A percentile compares a stretch with the other conserved stretches of the same genome.
Conservation (phyloP, 495 filamentous ascomycete species). For the Xylaria scruposa region DNA sequence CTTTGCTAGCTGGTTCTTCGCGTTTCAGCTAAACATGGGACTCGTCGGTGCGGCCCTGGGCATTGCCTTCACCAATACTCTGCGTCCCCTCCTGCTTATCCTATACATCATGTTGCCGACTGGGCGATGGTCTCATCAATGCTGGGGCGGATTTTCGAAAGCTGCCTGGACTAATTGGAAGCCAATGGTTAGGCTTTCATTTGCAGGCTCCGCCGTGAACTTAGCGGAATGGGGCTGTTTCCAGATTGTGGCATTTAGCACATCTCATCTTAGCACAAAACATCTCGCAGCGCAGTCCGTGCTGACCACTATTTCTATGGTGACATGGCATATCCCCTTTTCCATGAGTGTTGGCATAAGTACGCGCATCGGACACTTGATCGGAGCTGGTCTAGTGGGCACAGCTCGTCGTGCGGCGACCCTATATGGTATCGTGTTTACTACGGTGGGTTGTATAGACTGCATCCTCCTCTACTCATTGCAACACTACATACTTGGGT, state of each 20-base stretch:
- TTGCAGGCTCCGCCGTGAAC: constrained; percentile 63
- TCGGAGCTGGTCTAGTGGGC: constrained; percentile 51
- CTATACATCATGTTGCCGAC: constrained; percentile 47
- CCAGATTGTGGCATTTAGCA: constrained; percentile 61
- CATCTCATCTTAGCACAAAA: constrained; percentile 55
- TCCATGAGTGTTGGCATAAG: constrained; percentile 68
- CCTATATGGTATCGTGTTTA: constrained; percentile 42
- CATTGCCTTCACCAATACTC: constrained; percentile 58
- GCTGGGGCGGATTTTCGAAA: constrained; percentile 62
- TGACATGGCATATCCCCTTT: constrained; percentile 73
- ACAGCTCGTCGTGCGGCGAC: constrained; percentile 41
- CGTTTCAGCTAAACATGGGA: constrained; percentile 65
- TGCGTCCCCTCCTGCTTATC: constrained; percentile 59
- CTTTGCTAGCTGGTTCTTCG: constrained; percentile 75
- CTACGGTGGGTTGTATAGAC: constrained; percentile 41
- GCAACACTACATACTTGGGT: constrained; percentile 40
- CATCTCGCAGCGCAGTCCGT: constrained; percentile 71
- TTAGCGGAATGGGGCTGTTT: constrained; percentile 64
- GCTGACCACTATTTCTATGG: constrained; percentile 63
- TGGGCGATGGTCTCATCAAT: constrained; percentile 52
- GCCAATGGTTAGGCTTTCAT: constrained; percentile 61
- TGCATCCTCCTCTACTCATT: constrained; percentile 40
- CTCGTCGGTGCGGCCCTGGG: constrained; percentile 66
- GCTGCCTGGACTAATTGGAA: constrained; percentile 60
- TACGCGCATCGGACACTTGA: constrained; percentile 69